phyloP scores from a whole-genome alignment of 2,329 filamentous ascomycete species.

The Akanthomyces dipterigenus region DNA sequence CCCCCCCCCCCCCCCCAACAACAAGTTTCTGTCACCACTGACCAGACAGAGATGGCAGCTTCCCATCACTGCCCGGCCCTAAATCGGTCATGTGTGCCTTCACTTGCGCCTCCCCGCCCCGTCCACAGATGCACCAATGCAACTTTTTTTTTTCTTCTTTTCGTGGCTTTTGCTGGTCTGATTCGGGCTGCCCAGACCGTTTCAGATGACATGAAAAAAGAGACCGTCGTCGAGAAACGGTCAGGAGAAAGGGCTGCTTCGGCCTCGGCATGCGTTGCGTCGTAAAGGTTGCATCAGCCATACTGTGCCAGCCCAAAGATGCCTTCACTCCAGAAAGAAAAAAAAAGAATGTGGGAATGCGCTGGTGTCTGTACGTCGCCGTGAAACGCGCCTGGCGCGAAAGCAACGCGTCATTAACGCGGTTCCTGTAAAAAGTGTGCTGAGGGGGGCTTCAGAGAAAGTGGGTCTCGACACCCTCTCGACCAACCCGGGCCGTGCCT shows the following conservation, averaged over 20 bases:
- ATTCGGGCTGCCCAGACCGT: neutral
- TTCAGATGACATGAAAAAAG: too few relatives aligned
- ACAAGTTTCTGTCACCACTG: neutral
- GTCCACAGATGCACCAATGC: neutral
- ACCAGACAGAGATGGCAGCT: neutral
- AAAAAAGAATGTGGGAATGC: neutral
- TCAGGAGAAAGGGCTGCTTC: neutral
- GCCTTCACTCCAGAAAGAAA: neutral
- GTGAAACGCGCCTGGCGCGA: constrained; percentile 9
- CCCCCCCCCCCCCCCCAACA: too few relatives aligned
- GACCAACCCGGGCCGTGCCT: constrained; percentile 9
- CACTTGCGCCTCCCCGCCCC: neutral
- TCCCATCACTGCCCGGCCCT: neutral
- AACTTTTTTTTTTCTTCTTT: neutral
- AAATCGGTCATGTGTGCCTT: neutral
- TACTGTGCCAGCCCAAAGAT: neutral
- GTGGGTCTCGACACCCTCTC: constrained; percentile 4
- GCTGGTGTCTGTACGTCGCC: constrained; percentile 2
- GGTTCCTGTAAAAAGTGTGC: neutral
- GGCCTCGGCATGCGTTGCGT: neutral
- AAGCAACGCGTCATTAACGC: constrained; percentile 12
- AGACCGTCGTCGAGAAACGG: neutral
- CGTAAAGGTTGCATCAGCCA: neutral
- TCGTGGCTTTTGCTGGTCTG: neutral
- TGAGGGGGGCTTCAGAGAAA: neutral